A percentile compares a stretch with the other conserved stretches of the same genome.
Conservation (phyloP, 176 grass and related monocot species). For the Poa pratensis region DNA sequence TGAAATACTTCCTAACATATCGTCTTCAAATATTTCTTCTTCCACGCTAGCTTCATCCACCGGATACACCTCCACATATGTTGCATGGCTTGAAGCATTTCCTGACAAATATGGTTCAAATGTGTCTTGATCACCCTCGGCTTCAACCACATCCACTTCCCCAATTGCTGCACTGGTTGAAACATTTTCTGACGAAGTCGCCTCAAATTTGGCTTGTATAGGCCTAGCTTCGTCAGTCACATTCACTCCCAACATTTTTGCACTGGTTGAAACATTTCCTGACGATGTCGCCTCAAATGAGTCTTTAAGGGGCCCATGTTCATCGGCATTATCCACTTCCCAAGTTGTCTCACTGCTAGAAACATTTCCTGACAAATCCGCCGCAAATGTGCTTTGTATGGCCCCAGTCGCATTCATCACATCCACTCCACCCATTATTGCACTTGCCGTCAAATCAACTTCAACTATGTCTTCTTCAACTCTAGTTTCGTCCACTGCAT, state of each 20-base stretch:
- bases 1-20: not conserved
- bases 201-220: not conserved
- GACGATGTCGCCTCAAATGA: not conserved
- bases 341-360: not conserved
- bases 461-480: not conserved
- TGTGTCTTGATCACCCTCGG: not conserved
- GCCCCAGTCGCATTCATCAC: not conserved
- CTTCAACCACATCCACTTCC: not conserved
- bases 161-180: not conserved
- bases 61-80: not conserved
- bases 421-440: not conserved
- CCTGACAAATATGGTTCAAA: constrained; percentile 26
- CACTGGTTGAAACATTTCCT: constrained; percentile 11
- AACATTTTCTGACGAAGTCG: not conserved
- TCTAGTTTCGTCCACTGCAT: not conserved
- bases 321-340: not conserved
- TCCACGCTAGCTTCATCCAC: not conserved
- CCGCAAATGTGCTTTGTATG: not conserved
- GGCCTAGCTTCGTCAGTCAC: not conserved
- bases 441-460: not conserved
- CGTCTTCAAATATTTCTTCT: constrained; percentile 5
- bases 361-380: constrained; percentile 3
- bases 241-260: constrained; percentile 2
- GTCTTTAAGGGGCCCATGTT: not conserved
- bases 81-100: constrained; percentile 23